Percentiles rank a stretch among this genome's conserved stretches.
These are phyloP conservation scores for Chenopodium berlandieri DNA, from an alignment of 148 eudicot species.

Conservation along the genomic window DNA sequence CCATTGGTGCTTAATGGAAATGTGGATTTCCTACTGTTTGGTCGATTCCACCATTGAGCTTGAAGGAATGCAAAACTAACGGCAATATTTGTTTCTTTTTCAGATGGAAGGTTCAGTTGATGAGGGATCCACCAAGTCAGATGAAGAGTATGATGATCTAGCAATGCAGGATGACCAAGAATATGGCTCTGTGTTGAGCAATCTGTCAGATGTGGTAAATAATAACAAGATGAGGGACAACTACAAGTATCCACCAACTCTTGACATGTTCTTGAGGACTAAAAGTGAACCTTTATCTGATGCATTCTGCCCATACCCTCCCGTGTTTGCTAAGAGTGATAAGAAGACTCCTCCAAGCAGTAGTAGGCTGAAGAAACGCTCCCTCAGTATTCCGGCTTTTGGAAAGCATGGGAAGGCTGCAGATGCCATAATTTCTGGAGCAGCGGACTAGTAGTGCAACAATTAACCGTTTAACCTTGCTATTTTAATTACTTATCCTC, in stretches of 20 bases:
- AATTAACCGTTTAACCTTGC: neutral
- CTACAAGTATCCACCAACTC: constrained; percentile 38
- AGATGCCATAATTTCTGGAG: constrained; percentile 22
- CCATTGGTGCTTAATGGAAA: neutral
- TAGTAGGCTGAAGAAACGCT: constrained; percentile 54
- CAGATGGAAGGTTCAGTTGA: constrained; percentile 98
- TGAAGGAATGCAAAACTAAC: neutral
- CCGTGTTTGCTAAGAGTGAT: constrained; percentile 34
- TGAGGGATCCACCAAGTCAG: constrained; percentile 82
- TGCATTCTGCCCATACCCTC: constrained; percentile 23
- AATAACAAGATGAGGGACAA: constrained; percentile 30
- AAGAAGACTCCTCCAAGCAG: constrained; percentile 33
- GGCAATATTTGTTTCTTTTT: neutral
- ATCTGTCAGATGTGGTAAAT: constrained; percentile 25
- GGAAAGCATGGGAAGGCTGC: constrained; percentile 35
- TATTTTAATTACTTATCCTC: neutral
- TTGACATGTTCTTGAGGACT: constrained; percentile 47
- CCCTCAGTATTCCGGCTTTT: constrained; percentile 60
- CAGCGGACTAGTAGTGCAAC: constrained; percentile 16
- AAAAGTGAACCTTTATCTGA: constrained; percentile 49
- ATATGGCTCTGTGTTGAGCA: constrained; percentile 31
- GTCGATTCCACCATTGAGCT: neutral
- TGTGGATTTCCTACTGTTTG: neutral
- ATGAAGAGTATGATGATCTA: constrained; percentile 88
- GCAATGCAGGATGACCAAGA: constrained; percentile 74